Evolutionary conservation across 768 basidiomycete species (phyloP), one percentile per base, ranked within the genome.

Genomic region (Kwoniella sp.): DNA sequence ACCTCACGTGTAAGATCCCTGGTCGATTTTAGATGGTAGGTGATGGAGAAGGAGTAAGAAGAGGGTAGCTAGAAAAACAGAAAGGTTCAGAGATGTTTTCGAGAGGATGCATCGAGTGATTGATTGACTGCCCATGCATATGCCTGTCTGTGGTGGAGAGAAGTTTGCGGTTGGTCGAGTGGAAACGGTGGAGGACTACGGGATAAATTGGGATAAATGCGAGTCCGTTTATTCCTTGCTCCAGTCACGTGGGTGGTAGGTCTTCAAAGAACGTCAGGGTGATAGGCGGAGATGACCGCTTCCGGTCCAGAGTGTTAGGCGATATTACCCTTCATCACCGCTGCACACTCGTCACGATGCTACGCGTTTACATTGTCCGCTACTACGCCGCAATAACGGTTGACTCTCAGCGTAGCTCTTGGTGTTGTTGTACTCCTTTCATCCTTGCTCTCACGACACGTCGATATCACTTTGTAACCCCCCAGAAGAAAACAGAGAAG

Each of bases 1-100:
- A 71, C 73, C 73, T 74, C 73, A 74, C 73, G 66, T 63, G 65
- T 55, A 55, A 37, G 73, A 74, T 74, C 73, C 71, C 68, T 71
- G 73, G 73, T 70, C 72, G 59, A 52, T 59, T 50, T 26, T 56
- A 47, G 26, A 44, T 60, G 44, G 25, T 44, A 40, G 33, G 2
- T 22, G 44, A 27, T 44, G 29, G 30, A 49, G 58, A 26, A 22
- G 47, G 36, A 26, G 48, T 51, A 49, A n/a, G 53, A 57, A 54
- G 46, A 58, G 40, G 56, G 63, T 25, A 61, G 5, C 50, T n/a
- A 30, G 10, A 57, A n/a, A n/a, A n/a, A n/a, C n/a, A n/a, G n/a
- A n/a, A n/a, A 25, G 47, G 37, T 15, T 49, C 40, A 22, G 24
- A 52, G 58, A 36, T 60, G 50, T 51, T 63, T 48, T 7, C n/a